Percentiles rank a stretch among this genome's conserved stretches.
Evolutionary conservation across 2,329 filamentous ascomycete species (phyloP).

Genomic region (Macroventuria anomochaeta): DNA sequence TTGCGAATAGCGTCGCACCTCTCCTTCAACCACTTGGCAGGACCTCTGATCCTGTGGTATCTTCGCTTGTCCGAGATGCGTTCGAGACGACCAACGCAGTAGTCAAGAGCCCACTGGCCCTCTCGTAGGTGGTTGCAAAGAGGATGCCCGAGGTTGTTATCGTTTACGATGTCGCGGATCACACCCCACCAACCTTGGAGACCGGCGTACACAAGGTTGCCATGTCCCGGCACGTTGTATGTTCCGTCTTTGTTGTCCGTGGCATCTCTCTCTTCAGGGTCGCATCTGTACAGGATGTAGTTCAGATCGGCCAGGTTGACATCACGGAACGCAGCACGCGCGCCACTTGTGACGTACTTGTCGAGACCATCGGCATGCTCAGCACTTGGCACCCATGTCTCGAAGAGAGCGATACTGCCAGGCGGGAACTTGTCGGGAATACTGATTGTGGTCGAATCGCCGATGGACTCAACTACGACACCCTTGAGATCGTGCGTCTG

Average conservation of each 20-base stretch:
- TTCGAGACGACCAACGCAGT: slow-evolving; percentile 79
- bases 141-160: slow-evolving; percentile 92
- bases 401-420: slow-evolving; percentile 91
- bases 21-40: slow-evolving; percentile 79
- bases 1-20: slow-evolving; percentile 85
- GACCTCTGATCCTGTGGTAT: slow-evolving; percentile 67
- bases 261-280: slow-evolving; percentile 83
- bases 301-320: slow-evolving; percentile 85
- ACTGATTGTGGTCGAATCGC: slow-evolving; percentile 77
- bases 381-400: slow-evolving; percentile 91
- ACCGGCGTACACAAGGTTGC: slow-evolving; percentile 88
- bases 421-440: slow-evolving; percentile 86
- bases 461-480: slow-evolving; percentile 73
- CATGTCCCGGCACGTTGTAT: slow-evolving; percentile 84
- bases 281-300: slow-evolving; percentile 87
- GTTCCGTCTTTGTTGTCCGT: slow-evolving; percentile 83
- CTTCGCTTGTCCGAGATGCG: slow-evolving; percentile 69
- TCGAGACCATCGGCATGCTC: slow-evolving; percentile 86
- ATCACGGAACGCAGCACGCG: slow-evolving; percentile 76
- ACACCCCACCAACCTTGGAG: slow-evolving; percentile 99
- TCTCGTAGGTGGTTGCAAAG: slow-evolving; percentile 91
- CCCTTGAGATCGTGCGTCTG: slow-evolving; percentile 76
- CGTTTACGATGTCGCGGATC: slow-evolving; percentile 79
- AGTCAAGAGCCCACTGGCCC: slow-evolving; percentile 92
- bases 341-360: slow-evolving; percentile 82